Evolutionary conservation across 495 filamentous ascomycete species (phyloP).

Genomic region (Neurospora sublineolata): DNA sequence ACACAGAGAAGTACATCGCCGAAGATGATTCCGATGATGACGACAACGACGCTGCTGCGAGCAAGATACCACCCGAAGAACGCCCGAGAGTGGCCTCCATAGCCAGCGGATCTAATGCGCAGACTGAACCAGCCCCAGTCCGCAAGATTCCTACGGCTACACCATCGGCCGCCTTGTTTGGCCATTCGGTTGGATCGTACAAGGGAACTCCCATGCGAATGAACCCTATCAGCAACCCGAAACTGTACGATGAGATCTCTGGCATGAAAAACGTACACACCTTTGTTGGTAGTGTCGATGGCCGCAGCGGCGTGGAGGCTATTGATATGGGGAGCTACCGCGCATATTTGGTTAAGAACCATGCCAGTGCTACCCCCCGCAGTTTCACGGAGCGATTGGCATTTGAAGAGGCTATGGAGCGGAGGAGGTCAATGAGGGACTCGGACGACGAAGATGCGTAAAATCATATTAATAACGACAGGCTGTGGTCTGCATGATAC

Average conservation of each 20-base stretch:
- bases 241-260: constrained; percentile 32
- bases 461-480: neutral
- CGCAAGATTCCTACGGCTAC: constrained; percentile 10
- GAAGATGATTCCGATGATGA: constrained; percentile 13
- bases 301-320: constrained; percentile 27
- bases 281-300: constrained; percentile 36
- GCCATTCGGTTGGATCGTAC: constrained; percentile 31
- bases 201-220: constrained; percentile 23
- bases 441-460: neutral
- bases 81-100: neutral
- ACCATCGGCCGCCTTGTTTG: constrained; percentile 17
- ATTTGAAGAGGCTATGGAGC: constrained; percentile 30
- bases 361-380: constrained; percentile 20
- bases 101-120: neutral
- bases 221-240: constrained; percentile 26
- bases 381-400: constrained; percentile 35
- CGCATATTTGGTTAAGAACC: constrained; percentile 7
- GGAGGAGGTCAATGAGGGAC: constrained; percentile 4
- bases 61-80: neutral
- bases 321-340: constrained; percentile 29
- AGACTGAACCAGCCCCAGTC: neutral
- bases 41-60: constrained; percentile 5
- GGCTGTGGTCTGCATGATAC: neutral
- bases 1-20: constrained; percentile 11
- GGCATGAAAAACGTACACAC: constrained; percentile 33